Conservation (phyloP, 495 filamentous ascomycete genomes). For the Aspergillus affinis region DNA sequence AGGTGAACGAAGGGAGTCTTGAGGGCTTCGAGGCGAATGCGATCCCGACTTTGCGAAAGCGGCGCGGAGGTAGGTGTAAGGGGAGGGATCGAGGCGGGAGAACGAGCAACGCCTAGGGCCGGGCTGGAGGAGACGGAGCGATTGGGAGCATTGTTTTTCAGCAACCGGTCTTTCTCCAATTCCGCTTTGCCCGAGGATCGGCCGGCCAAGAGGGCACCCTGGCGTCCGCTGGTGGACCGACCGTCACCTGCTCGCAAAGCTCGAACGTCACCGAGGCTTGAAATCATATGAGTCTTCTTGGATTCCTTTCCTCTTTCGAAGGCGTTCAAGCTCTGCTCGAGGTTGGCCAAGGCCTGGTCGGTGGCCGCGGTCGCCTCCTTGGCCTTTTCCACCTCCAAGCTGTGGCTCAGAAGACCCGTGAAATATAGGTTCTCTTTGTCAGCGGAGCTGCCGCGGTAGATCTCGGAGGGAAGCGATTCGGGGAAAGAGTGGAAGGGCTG, state of each 20-base stretch:
- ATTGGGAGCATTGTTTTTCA: conserved; percentile 40
- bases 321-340: conserved; percentile 52
- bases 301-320: conserved; percentile 53
- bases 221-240: conserved; percentile 24
- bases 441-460: conserved; percentile 43
- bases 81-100: conserved; percentile 35
- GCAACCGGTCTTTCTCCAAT: conserved; percentile 46
- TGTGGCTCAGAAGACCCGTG: conserved; percentile 55
- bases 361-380: conserved; percentile 52
- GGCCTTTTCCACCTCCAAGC: conserved; percentile 55
- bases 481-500: conserved; percentile 49
- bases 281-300: conserved; percentile 49
- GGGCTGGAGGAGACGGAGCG: conserved; percentile 67
- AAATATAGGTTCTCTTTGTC: conserved; percentile 51
- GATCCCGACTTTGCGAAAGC: conserved; percentile 51
- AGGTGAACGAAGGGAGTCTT: conserved; percentile 68
- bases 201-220: conserved; percentile 25
- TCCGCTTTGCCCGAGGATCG: conserved; percentile 38
- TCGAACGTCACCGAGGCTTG: conserved; percentile 36
- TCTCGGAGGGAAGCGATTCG: conserved; percentile 50
- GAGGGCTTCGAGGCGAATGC: conserved; percentile 52
- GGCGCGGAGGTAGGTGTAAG: conserved; percentile 50
- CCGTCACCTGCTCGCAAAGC: conserved; percentile 34
- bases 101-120: conserved; percentile 51
- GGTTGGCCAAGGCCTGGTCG: conserved; percentile 54